A percentile compares a stretch with the other conserved stretches of the same genome.
Evolutionary conservation across 2,329 filamentous ascomycete species (phyloP).

Genomic region (Fusarium multiceps): DNA sequence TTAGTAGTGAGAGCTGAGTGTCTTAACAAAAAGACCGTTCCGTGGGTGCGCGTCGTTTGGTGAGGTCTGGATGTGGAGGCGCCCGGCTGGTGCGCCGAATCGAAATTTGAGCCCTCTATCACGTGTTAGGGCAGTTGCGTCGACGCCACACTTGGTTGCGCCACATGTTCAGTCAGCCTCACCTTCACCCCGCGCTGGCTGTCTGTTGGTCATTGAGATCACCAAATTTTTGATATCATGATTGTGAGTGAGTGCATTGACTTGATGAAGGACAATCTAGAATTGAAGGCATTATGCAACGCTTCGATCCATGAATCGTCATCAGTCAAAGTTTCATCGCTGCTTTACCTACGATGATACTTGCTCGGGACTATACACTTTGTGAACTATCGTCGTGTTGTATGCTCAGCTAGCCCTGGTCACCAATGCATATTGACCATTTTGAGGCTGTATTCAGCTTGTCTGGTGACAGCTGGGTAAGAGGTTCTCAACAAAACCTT

Average conservation of each 20-base stretch:
- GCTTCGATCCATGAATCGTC: neutral
- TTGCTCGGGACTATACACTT: neutral
- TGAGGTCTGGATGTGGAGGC: conserved; percentile 55
- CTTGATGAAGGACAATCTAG: neutral
- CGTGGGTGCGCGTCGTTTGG: conserved; percentile 57
- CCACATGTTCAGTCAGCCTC: conserved; percentile 14
- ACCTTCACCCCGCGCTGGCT: neutral
- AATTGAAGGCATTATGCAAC: neutral
- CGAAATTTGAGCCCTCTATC: conserved; percentile 53
- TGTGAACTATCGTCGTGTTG: neutral
- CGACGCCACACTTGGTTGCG: neutral
- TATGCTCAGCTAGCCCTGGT: neutral
- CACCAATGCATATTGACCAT: neutral
- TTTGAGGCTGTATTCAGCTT: conserved; percentile 7
- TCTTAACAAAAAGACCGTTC: conserved; percentile 61
- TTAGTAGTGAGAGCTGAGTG: conserved; percentile 55
- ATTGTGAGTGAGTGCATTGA: neutral
- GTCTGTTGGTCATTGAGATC: neutral
- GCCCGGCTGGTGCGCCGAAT: conserved; percentile 51
- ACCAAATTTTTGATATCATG: conserved; percentile 6
- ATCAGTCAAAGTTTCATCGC: neutral
- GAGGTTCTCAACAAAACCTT: conserved; percentile 17
- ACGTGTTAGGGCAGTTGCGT: conserved; percentile 52
- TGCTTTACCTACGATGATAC: neutral
- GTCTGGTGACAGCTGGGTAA: conserved; percentile 21